phyloP scores from a whole-genome alignment of 306 rosid genomes.

The Castanea mollissima region DNA sequence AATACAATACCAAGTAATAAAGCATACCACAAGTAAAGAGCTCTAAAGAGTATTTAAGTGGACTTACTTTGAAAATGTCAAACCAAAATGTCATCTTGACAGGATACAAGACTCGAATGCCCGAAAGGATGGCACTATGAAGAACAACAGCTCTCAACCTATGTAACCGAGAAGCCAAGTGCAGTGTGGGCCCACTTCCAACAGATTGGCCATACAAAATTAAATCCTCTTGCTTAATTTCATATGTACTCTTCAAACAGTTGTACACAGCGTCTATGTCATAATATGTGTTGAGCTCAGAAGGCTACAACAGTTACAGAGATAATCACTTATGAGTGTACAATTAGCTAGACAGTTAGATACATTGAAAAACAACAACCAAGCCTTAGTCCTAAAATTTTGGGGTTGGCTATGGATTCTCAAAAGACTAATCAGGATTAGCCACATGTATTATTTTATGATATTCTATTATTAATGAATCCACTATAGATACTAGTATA shows the following conservation, averaged over 20 bases:
- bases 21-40: conserved; percentile 3
- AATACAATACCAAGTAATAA: conserved; percentile 19
- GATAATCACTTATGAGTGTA: conserved; percentile 24
- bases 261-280: conserved; percentile 96
- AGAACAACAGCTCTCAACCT: conserved; percentile 92
- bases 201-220: conserved; percentile 96
- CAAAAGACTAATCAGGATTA: too few relatives aligned
- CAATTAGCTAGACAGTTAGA: conserved; percentile 14
- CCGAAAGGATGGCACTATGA: conserved; percentile 96
- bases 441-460: too few relatives aligned
- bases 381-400: too few relatives aligned
- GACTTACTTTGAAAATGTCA: conserved; percentile 90
- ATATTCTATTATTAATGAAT: too few relatives aligned
- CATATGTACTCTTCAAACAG: conserved; percentile 77
- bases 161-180: conserved; percentile 72
- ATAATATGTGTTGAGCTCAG: conserved; percentile 87
- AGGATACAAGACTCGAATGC: conserved; percentile 88
- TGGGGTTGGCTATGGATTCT: too few relatives aligned
- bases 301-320: conserved; percentile 58
- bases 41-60: conserved; percentile 1
- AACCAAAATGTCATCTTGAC: conserved; percentile 96
- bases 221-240: conserved; percentile 79
- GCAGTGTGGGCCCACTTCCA: conserved; percentile 96
- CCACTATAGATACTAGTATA: too few relatives aligned
- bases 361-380: not conserved